Conservation (phyloP, 2,329 filamentous ascomycete genomes). For the Penicillium sp. region DNA sequence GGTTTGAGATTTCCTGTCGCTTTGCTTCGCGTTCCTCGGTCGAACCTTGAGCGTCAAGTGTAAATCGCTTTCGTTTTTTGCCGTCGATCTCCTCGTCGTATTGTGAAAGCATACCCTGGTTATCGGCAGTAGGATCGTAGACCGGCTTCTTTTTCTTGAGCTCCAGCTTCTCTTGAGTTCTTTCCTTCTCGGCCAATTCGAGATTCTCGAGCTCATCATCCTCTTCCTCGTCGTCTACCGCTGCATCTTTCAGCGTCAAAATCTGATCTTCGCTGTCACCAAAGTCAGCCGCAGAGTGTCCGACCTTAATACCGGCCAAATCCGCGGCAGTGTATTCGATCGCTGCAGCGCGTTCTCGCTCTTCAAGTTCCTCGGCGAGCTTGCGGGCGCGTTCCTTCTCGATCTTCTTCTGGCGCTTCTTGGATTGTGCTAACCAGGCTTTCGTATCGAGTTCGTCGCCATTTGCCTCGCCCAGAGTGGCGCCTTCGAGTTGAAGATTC, state of each 20-base stretch:
- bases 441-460: conserved; percentile 71
- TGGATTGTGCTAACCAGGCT: conserved; percentile 82
- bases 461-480: conserved; percentile 75
- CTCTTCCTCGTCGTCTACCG: conserved; percentile 79
- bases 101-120: conserved; percentile 72
- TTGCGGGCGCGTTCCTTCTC: conserved; percentile 68
- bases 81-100: conserved; percentile 95
- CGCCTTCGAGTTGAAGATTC: conserved; percentile 72
- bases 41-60: conserved; percentile 74
- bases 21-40: conserved; percentile 60
- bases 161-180: conserved; percentile 65
- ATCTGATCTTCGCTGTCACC: conserved; percentile 80
- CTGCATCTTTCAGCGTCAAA: conserved; percentile 89
- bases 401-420: conserved; percentile 92
- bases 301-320: conserved; percentile 85
- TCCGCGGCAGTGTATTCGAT: conserved; percentile 83
- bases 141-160: conserved; percentile 85
- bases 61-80: conserved; percentile 86
- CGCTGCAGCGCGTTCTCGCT: conserved; percentile 67
- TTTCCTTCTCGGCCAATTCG: conserved; percentile 44
- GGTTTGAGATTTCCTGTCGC: conserved; percentile 55
- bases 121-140: conserved; percentile 79
- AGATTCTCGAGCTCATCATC: conserved; percentile 73
- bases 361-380: conserved; percentile 73
- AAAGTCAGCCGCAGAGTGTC: conserved; percentile 79